A percentile compares a stretch with the other conserved stretches of the same genome.
These are phyloP conservation scores for Zancudomyces culisetae DNA, from an alignment of 371 early-diverging fungal species.

Conservation along the genomic window DNA sequence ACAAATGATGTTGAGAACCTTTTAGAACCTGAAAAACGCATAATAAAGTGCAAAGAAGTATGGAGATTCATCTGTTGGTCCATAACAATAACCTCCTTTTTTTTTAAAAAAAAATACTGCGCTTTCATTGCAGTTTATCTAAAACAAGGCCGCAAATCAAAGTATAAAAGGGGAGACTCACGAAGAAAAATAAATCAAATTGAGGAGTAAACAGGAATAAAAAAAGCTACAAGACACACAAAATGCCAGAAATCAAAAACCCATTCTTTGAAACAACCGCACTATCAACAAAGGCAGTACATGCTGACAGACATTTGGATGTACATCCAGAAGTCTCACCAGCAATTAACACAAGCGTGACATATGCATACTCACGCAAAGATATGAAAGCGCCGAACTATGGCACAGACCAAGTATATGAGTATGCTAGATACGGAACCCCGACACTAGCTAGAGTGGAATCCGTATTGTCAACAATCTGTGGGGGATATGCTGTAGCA, in stretches of 20 bases:
- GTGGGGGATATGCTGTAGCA: constrained; percentile 66
- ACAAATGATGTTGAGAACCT: too few relatives aligned
- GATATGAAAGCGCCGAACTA: constrained; percentile 40
- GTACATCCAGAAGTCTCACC: constrained; percentile 78
- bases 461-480: constrained; percentile 65
- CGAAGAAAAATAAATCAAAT: too few relatives aligned
- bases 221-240: too few relatives aligned
- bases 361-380: constrained; percentile 65
- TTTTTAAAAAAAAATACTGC: too few relatives aligned
- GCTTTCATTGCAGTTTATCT: too few relatives aligned
- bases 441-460: constrained; percentile 74
- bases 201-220: too few relatives aligned
- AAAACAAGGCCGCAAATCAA: too few relatives aligned
- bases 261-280: constrained; percentile 6
- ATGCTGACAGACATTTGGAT: constrained; percentile 13
- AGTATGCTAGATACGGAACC: constrained; percentile 75
- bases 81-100: too few relatives aligned
- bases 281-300: constrained; percentile 13
- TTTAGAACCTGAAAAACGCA: too few relatives aligned
- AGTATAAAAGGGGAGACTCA: too few relatives aligned
- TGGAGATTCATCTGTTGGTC: too few relatives aligned
- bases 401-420: constrained; percentile 14
- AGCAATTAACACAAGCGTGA: constrained; percentile 74
- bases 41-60: too few relatives aligned
- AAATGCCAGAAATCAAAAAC: constrained; percentile 21